Evolutionary conservation across 345 rosid species (phyloP).

Genomic region (Euphorbia peplus): DNA sequence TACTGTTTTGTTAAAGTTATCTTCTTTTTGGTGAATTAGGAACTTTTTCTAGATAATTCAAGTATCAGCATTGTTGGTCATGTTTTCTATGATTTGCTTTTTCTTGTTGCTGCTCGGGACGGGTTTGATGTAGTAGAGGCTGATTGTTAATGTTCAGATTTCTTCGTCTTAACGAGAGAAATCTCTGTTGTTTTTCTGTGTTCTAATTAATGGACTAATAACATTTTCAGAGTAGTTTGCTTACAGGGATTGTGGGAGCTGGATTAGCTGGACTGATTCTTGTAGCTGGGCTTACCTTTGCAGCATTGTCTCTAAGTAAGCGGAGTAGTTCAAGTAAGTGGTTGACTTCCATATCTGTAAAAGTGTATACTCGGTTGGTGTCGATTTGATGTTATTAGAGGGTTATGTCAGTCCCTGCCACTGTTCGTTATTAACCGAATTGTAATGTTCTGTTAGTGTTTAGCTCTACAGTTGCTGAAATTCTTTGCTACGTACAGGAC

Average conservation of each 20-base stretch:
- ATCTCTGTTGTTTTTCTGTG: constrained; percentile 1
- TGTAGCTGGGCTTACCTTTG: constrained; percentile 54
- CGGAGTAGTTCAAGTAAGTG: constrained; percentile 59
- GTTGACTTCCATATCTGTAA: background rate
- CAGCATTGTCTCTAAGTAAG: constrained; percentile 57
- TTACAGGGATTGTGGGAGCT: constrained; percentile 80
- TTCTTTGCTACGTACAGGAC: constrained; percentile 41
- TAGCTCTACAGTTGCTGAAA: background rate
- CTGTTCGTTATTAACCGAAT: background rate
- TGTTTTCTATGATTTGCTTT: background rate
- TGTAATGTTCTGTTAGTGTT: background rate
- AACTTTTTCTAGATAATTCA: background rate
- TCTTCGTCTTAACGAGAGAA: background rate
- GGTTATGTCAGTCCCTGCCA: background rate
- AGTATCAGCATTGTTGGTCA: background rate
- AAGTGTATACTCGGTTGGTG: too few relatives aligned
- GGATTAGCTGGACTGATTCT: constrained; percentile 67
- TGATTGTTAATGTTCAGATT: background rate
- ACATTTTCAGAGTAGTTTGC: constrained; percentile 62
- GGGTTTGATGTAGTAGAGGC: background rate
- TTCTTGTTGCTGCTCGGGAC: constrained; percentile 5
- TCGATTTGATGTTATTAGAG: background rate
- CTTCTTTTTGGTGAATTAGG: constrained; percentile 2
- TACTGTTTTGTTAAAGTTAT: background rate
- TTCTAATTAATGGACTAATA: constrained; percentile 44